Conservation (phyloP, 495 filamentous ascomycete genomes). For the Talaromyces proteolyticus region DNA sequence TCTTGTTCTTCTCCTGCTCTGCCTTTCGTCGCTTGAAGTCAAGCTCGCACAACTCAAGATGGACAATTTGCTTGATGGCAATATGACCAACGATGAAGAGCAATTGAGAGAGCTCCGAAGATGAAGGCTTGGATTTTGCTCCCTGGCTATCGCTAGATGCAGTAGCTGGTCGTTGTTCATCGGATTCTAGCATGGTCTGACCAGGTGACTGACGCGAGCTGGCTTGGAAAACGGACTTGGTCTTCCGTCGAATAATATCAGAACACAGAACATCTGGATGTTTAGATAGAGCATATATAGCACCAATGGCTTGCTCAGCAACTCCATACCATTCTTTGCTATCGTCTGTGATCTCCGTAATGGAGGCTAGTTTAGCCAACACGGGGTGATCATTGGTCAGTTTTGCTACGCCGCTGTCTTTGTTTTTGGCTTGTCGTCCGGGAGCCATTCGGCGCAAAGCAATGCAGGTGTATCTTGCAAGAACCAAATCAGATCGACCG, state of each 20-base stretch:
- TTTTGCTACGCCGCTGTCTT: slow-evolving; percentile 66
- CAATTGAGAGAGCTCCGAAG: slow-evolving; percentile 78
- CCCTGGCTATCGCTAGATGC: slow-evolving; percentile 24
- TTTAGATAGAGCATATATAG: slow-evolving; percentile 91
- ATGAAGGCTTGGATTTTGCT: slow-evolving; percentile 33
- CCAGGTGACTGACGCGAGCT: slow-evolving; percentile 28
- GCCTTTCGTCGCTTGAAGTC: slow-evolving; percentile 97
- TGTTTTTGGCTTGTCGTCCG: slow-evolving; percentile 67
- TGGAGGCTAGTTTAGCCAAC: slow-evolving; percentile 68
- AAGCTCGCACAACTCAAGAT: slow-evolving; percentile 92
- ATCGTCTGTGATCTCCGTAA: slow-evolving; percentile 76
- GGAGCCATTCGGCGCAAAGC: slow-evolving; percentile 85
- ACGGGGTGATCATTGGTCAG: slow-evolving; percentile 90
- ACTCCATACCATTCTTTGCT: slow-evolving; percentile 97
- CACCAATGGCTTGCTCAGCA: slow-evolving; percentile 94
- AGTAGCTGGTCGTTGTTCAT: slow-evolving; percentile 43
- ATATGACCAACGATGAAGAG: slow-evolving; percentile 95
- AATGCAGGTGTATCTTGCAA: slow-evolving; percentile 93
- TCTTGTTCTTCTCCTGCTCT: slow-evolving; percentile 83
- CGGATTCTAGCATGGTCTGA: slow-evolving; percentile 19
- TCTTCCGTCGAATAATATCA: slow-evolving; percentile 83
- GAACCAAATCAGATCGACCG: slow-evolving; percentile 73
- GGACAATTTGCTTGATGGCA: slow-evolving; percentile 98
- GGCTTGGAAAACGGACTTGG: slow-evolving; percentile 68
- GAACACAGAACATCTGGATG: slow-evolving; percentile 93